Evolutionary conservation across 2,329 filamentous ascomycete species (phyloP), one percentile per base, ranked within the genome.

Genomic region (Fusarium drepaniforme): DNA sequence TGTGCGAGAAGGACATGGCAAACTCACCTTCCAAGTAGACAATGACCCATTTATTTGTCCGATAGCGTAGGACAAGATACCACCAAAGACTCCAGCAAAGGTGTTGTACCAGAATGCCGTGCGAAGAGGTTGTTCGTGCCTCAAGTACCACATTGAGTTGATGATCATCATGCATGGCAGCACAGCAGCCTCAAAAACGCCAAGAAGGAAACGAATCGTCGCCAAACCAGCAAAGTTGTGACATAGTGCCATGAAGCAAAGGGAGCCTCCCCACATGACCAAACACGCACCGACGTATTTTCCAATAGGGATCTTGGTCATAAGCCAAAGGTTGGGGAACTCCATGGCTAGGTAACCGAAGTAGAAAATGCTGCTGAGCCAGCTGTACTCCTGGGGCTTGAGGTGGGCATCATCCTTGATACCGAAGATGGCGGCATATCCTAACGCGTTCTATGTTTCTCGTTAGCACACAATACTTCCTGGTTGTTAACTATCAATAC

Each of bases 331-430:
- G 23, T 21, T 86, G 0, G 87, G 85, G 74, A 86, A 88, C 23
- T 86, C 84, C 77, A 85, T 86, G 23, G 83, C 80, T 7, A 89
- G 84, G 75, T 89, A 88, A 38, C 83, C 82, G 58, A 84, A 79
- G 75, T 84, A 84, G 59, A 84, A 81, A 56, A 83, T 78, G 35
- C 80, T 81, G 61, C 80, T 77, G 18, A 94, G 85, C 93, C 93
- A 94, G 44, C 87, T 89, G 80, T 92, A 94, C 83, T 93, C 80
- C 44, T 81, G 76, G 66, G 81, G 83, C 11, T 76, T 64, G 53
- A 80, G 78, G 66, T 77, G 46, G 8, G 72, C 61, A 23, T 73
- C 72, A 6, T 68, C 62, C n/a, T 66, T 64, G 40, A 74, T 67
- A 2, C 70, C 72, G 25, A 70, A 66, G 35, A 74, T 53, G 4